Evolutionary conservation across 1,284 basidiomycete species (phyloP), one percentile per base, ranked within the genome.

Genomic region (Cutaneotrichosporon cutaneum): DNA sequence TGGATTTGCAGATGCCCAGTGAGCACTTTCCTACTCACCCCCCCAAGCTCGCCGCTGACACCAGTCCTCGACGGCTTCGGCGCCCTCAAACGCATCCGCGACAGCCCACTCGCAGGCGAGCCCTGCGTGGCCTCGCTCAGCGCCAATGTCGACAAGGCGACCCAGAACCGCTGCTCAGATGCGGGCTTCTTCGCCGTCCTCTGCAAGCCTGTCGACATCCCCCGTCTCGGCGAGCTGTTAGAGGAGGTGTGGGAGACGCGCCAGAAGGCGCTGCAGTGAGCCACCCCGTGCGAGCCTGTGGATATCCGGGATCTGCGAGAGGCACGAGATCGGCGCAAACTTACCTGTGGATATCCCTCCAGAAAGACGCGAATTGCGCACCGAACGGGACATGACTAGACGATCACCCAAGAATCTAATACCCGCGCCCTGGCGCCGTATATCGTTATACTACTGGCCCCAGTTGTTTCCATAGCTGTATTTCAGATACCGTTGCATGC

Each of bases 1-100:
- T 78, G 54, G 77, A 79, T 56, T 63, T 77, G 11, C 74, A 77
- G 62, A 79, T 79, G 77, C 77, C 63, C 11, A 50, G 59, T 60
- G 60, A 24, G 59, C n/a, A n/a, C 24, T 18, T 8, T 18, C 16
- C 4, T 5, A 11, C 35, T 36, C 35, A 13, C 8, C n/a, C n/a
- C n/a, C n/a, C 18, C 16, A 42, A n/a, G 16, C 39, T 16, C 4
- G 22, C 3, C 9, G 50, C 60, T 61, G 42, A 62, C 45, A 24
- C 18, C 70, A 22, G 69, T 74, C 2, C 54, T 74, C n/a, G 72
- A 74, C 55, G 75, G 75, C 18, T 77, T 72, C 56, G 68, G 61
- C 2, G 68, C 74, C 2, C 67, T 71, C 10, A 51, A 71, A 47
- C 63, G 68, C 9, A 72, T 77, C 55, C 55, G 55, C 26, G 61